Percentiles rank a stretch among this genome's conserved stretches.
These are phyloP conservation scores for Pleurotus djamor DNA, from an alignment of 768 basidiomycete genomes.

Conservation along the genomic window DNA sequence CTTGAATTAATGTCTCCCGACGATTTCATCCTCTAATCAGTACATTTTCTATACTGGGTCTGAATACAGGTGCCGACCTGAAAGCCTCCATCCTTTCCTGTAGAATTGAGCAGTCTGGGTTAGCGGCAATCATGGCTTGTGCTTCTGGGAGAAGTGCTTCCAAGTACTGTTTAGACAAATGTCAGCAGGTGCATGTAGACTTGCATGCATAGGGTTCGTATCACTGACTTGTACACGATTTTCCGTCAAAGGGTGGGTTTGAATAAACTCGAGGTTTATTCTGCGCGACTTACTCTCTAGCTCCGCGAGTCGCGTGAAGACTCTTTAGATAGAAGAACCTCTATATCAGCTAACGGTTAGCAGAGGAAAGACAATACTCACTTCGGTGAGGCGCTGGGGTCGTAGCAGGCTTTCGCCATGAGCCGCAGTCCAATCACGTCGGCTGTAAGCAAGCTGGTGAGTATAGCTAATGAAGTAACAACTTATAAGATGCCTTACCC, in stretches of 20 bases:
- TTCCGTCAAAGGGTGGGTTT: slow-evolving; percentile 78
- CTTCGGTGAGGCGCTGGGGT: slow-evolving; percentile 76
- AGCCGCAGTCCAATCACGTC: slow-evolving; percentile 84
- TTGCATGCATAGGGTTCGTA: neutral
- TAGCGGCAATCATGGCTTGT: slow-evolving; percentile 50
- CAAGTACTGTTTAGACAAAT: slow-evolving; percentile 35
- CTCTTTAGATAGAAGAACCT: slow-evolving; percentile 30
- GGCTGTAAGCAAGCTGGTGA: slow-evolving; percentile 39
- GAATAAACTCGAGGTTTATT: slow-evolving; percentile 53
- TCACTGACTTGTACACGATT: slow-evolving; percentile 67
- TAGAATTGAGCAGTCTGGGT: slow-evolving; percentile 48
- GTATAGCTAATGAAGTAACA: neutral
- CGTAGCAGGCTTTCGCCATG: slow-evolving; percentile 82
- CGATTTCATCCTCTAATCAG: neutral
- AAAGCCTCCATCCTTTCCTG: slow-evolving; percentile 34
- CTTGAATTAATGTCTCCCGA: neutral
- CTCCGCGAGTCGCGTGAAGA: slow-evolving; percentile 74
- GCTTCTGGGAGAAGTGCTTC: slow-evolving; percentile 57
- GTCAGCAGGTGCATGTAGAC: neutral
- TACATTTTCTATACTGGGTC: neutral
- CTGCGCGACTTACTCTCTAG: slow-evolving; percentile 22
- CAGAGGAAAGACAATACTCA: slow-evolving; percentile 27
- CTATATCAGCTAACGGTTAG: neutral
- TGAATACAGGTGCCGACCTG: slow-evolving; percentile 13
- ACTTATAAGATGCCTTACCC: slow-evolving; percentile 36